Conservation (phyloP, 2,329 filamentous ascomycete species). For the Huntiella bhutanensis region DNA sequence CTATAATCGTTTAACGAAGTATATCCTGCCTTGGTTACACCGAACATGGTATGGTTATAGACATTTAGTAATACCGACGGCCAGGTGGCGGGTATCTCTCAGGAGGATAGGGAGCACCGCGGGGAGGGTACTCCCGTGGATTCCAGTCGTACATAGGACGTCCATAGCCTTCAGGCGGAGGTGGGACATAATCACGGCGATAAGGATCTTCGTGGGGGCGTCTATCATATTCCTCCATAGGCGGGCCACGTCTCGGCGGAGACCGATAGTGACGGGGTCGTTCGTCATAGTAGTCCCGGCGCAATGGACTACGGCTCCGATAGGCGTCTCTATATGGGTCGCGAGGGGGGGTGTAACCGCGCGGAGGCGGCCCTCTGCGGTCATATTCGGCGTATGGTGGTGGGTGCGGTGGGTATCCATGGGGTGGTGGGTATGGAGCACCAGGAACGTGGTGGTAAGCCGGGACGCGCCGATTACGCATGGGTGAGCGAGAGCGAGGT, state of each 20-base stretch:
- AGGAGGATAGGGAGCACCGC: slow-evolving; percentile 30
- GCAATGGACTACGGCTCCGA: slow-evolving; percentile 69
- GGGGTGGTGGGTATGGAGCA: slow-evolving; percentile 17
- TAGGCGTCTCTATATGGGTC: slow-evolving; percentile 50
- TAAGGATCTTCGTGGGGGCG: slow-evolving; percentile 63
- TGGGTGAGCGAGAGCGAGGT: slow-evolving; percentile 57
- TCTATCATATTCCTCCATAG: slow-evolving; percentile 58
- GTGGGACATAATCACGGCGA: slow-evolving; percentile 46
- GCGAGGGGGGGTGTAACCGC: slow-evolving; percentile 69
- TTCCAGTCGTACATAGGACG: slow-evolving; percentile 37
- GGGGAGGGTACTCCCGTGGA: slow-evolving; percentile 29
- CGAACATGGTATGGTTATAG: neutral
- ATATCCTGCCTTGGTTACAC: neutral
- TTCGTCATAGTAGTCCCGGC: slow-evolving; percentile 76
- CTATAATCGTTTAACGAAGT: no score
- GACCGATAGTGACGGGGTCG: slow-evolving; percentile 58
- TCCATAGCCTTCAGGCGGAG: slow-evolving; percentile 37
- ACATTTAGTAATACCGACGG: slow-evolving; percentile 29
- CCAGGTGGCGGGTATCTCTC: slow-evolving; percentile 27
- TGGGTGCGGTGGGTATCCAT: slow-evolving; percentile 1
- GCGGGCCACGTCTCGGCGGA: slow-evolving; percentile 60
- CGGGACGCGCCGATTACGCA: slow-evolving; percentile 27
- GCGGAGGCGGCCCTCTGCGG: slow-evolving; percentile 47
- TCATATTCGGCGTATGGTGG: slow-evolving; percentile 52
- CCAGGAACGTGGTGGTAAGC: slow-evolving; percentile 1